Conservation (phyloP, 2,329 filamentous ascomycete species). For the Paecilomyces sp. region DNA sequence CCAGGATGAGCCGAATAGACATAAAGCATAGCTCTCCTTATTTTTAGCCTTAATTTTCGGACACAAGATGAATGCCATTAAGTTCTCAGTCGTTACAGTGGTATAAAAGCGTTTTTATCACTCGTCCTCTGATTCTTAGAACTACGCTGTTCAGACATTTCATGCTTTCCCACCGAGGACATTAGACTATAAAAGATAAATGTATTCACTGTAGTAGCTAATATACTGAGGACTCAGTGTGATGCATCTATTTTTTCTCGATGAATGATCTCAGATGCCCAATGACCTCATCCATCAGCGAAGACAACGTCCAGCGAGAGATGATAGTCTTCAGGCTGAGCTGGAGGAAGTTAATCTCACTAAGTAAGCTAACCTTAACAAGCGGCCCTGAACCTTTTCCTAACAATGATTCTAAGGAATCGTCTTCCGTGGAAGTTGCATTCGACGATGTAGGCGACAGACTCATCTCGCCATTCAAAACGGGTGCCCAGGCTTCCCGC, state of each 20-base stretch:
- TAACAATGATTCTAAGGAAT: not conserved
- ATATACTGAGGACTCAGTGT: not conserved
- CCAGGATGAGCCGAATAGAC: too few relatives aligned
- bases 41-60: too few relatives aligned
- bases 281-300: not conserved
- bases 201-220: not conserved
- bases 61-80: too few relatives aligned
- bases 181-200: too few relatives aligned
- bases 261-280: not conserved
- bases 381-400: not conserved
- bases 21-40: too few relatives aligned
- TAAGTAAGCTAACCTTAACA: slow-evolving; percentile 4
- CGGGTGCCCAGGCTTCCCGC: not conserved
- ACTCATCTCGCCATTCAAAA: not conserved
- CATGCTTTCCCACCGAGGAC: too few relatives aligned
- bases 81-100: too few relatives aligned
- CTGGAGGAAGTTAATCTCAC: slow-evolving; percentile 10
- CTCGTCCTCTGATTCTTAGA: too few relatives aligned
- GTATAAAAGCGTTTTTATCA: too few relatives aligned
- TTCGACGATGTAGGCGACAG: not conserved
- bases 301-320: slow-evolving; percentile 9
- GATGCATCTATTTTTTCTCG: not conserved
- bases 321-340: slow-evolving; percentile 8
- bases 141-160: too few relatives aligned
- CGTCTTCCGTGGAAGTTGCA: not conserved